Conservation (phyloP, 192 early-diverging fungal genomes). For the Podila epicladia region DNA sequence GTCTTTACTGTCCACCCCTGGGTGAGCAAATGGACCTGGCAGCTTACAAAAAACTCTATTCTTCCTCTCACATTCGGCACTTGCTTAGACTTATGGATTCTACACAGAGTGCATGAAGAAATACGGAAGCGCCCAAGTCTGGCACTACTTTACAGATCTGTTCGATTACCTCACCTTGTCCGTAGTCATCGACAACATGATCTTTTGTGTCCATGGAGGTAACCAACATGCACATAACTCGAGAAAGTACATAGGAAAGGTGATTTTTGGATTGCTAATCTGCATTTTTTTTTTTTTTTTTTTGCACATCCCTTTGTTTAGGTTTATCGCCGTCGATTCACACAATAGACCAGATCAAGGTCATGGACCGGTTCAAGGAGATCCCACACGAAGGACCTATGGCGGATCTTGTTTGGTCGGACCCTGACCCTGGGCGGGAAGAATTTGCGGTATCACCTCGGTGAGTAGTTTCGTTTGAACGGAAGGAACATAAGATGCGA, state of each 20-base stretch:
- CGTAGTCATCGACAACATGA: conserved; percentile 87
- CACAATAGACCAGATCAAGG: conserved; percentile 86
- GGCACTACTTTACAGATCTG: conserved; percentile 93
- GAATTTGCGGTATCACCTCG: conserved; percentile 86
- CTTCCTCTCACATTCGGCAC: neutral
- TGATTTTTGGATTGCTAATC: neutral
- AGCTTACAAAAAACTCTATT: neutral
- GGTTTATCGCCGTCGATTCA: conserved; percentile 86
- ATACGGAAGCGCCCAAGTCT: conserved; percentile 85
- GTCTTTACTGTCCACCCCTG: no score
- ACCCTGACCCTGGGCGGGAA: conserved; percentile 78
- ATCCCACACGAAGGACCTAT: conserved; percentile 96
- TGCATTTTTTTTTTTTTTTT: neutral
- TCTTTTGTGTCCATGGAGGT: conserved; percentile 98
- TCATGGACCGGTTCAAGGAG: conserved; percentile 88
- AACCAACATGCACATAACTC: neutral
- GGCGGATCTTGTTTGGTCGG: conserved; percentile 94
- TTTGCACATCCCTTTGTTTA: conserved; percentile 12
- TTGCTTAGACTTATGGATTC: conserved; percentile 86
- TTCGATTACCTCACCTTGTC: conserved; percentile 94
- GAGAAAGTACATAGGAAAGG: neutral
- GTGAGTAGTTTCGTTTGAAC: conserved; percentile 27
- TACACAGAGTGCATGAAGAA: conserved; percentile 92
- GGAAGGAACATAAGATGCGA: no score
- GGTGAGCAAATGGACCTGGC: no score